Percentiles rank a stretch among this genome's conserved stretches.
Conservation (phyloP, 2,329 filamentous ascomycete species). For the Colletotrichum plurivorum region DNA sequence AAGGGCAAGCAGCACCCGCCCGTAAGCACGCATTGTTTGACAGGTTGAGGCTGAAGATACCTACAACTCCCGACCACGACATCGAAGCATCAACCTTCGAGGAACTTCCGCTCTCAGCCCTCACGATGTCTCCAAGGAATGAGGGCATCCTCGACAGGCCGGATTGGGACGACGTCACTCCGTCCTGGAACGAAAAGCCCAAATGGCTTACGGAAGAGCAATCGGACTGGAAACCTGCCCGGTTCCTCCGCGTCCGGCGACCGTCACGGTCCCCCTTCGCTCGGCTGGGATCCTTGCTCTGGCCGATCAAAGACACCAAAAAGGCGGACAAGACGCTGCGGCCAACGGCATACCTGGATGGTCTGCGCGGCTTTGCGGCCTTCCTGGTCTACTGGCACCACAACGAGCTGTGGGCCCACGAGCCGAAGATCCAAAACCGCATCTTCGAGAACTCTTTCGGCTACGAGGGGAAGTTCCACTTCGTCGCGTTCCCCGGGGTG, state of each 20-base stretch:
- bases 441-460: conserved; percentile 58
- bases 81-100: too few relatives aligned
- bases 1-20: not conserved
- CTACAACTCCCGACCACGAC: not conserved
- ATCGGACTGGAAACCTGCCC: conserved; percentile 47
- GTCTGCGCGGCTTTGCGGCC: conserved; percentile 62
- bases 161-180: conserved; percentile 51
- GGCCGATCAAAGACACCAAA: conserved; percentile 38
- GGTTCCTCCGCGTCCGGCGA: conserved; percentile 35
- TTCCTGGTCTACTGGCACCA: conserved; percentile 64
- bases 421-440: conserved; percentile 51
- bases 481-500: conserved; percentile 69
- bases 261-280: conserved; percentile 23
- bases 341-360: conserved; percentile 63
- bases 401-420: conserved; percentile 58
- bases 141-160: conserved; percentile 51
- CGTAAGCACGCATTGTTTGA: conserved; percentile 18
- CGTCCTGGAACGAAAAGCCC: conserved; percentile 43
- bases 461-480: conserved; percentile 61
- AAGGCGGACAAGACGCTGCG: conserved; percentile 45
- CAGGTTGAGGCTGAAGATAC: conserved; percentile 1
- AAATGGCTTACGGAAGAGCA: conserved; percentile 41
- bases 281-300: conserved; percentile 28
- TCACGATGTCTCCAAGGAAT: conserved; percentile 49
- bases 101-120: not conserved